These are phyloP conservation scores for Termitomyces eurrhizus DNA, from an alignment of 768 basidiomycete genomes.

Conservation along the genomic window DNA sequence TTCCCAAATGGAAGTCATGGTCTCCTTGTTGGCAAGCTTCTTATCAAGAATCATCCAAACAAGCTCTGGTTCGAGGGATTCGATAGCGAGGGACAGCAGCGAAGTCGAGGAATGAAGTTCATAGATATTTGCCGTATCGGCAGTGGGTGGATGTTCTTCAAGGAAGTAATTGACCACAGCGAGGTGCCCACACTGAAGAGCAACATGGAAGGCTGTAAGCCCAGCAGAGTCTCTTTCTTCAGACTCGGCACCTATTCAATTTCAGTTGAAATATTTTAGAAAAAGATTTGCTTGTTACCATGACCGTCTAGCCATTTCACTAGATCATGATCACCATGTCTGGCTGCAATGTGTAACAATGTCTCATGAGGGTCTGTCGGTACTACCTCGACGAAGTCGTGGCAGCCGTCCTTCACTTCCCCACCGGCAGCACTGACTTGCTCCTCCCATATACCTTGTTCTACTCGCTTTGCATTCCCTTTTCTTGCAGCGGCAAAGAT, in stretches of 20 bases:
- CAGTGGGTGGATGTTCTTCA: slow-evolving; percentile 51
- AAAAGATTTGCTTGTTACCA: slow-evolving; percentile 38
- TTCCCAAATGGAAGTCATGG: slow-evolving; percentile 50
- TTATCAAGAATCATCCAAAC: slow-evolving; percentile 63
- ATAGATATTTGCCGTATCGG: slow-evolving; percentile 52
- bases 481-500: slow-evolving; percentile 64
- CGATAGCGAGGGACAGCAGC: slow-evolving; percentile 53
- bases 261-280: slow-evolving; percentile 11
- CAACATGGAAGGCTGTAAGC: slow-evolving; percentile 64
- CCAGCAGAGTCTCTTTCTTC: slow-evolving; percentile 62
- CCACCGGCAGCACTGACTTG: slow-evolving; percentile 69
- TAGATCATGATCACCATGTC: slow-evolving; percentile 50
- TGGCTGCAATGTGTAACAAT: slow-evolving; percentile 63
- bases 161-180: slow-evolving; percentile 58
- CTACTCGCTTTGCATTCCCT: slow-evolving; percentile 49
- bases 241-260: slow-evolving; percentile 57
- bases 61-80: slow-evolving; percentile 58
- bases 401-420: slow-evolving; percentile 56
- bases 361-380: slow-evolving; percentile 63
- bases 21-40: slow-evolving; percentile 43
- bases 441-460: slow-evolving; percentile 66
- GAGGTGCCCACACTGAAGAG: slow-evolving; percentile 49
- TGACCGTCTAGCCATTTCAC: slow-evolving; percentile 71
- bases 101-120: slow-evolving; percentile 34
- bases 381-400: slow-evolving; percentile 39